Conservation (phyloP, 2,329 filamentous ascomycete genomes). For the Purpureocillium lavendulum region DNA sequence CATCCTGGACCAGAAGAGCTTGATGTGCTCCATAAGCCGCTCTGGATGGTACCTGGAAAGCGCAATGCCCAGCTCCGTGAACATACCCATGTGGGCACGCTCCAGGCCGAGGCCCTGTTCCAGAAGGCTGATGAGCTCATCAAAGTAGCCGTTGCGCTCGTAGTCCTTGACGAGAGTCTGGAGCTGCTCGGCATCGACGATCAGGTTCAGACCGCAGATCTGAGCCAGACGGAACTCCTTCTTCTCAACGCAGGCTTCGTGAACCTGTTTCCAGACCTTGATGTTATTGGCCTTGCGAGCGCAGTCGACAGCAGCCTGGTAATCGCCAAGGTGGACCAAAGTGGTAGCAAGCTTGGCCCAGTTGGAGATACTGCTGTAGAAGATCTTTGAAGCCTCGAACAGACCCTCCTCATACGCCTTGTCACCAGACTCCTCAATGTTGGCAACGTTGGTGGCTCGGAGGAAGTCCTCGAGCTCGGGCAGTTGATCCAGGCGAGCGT, state of each 20-base stretch:
- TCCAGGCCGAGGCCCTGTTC: slow-evolving; percentile 93
- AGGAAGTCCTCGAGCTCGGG: slow-evolving; percentile 94
- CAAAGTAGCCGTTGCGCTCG: slow-evolving; percentile 94
- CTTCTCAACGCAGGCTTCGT: slow-evolving; percentile 91
- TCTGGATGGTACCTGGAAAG: slow-evolving; percentile 93
- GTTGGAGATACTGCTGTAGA: slow-evolving; percentile 97
- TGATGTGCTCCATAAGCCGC: slow-evolving; percentile 95
- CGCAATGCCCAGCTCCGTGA: slow-evolving; percentile 86
- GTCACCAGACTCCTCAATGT: slow-evolving; percentile 94
- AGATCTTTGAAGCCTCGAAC: slow-evolving; percentile 96
- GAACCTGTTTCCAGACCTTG: slow-evolving; percentile 98
- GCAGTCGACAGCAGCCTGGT: slow-evolving; percentile 95
- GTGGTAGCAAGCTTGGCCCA: slow-evolving; percentile 99
- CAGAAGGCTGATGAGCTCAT: slow-evolving; percentile 89
- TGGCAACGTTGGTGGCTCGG: slow-evolving; percentile 84
- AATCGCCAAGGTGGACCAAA: slow-evolving; percentile 91
- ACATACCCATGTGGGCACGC: slow-evolving; percentile 92
- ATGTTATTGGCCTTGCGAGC: slow-evolving; percentile 98
- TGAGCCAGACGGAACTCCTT: slow-evolving; percentile 98
- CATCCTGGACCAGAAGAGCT: slow-evolving; percentile 96
- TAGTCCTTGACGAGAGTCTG: slow-evolving; percentile 92
- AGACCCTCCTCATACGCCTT: slow-evolving; percentile 93
- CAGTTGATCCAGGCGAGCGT: slow-evolving; percentile 84
- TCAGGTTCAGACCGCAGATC: slow-evolving; percentile 96
- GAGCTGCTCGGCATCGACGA: slow-evolving; percentile 94